Percentiles rank a stretch among this genome's conserved stretches.
phyloP scores from a whole-genome alignment of 768 basidiomycete genomes.

The Leccinum uliginosum region DNA sequence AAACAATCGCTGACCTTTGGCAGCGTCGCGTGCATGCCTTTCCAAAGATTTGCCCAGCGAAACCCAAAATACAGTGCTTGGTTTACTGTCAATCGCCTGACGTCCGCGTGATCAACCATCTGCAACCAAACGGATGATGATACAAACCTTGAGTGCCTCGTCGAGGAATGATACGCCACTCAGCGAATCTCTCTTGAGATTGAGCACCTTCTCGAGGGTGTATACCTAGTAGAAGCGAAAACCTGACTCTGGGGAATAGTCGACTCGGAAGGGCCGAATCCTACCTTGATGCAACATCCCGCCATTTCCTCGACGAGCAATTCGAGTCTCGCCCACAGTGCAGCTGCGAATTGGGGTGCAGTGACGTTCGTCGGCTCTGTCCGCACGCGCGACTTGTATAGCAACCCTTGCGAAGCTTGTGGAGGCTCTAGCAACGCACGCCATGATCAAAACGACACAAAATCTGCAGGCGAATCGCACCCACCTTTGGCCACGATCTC shows the following conservation, averaged over 20 bases:
- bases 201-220: conserved; percentile 89
- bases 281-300: conserved; percentile 84
- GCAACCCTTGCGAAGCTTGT: conserved; percentile 34
- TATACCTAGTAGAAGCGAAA: conserved; percentile 59
- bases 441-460: not conserved
- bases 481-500: conserved; percentile 79
- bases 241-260: not conserved
- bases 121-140: not conserved
- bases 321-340: conserved; percentile 56
- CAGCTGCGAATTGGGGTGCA: conserved; percentile 79
- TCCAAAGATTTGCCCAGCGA: conserved; percentile 78
- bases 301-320: conserved; percentile 81
- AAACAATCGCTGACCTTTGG: conserved; percentile 53
- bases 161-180: conserved; percentile 81
- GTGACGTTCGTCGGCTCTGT: conserved; percentile 89
- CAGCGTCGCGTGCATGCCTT: conserved; percentile 73
- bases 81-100: conserved; percentile 87
- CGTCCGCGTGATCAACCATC: conserved; percentile 1
- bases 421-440: conserved; percentile 12
- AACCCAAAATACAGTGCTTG: conserved; percentile 89
- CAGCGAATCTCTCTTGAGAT: conserved; percentile 77
- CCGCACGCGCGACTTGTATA: conserved; percentile 81
- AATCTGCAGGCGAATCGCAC: not conserved
- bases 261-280: not conserved
- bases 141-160: conserved; percentile 82